A percentile compares a stretch with the other conserved stretches of the same genome.
These are phyloP conservation scores for Phialophora expanda DNA, from an alignment of 2,329 filamentous ascomycete species.

Conservation along the genomic window DNA sequence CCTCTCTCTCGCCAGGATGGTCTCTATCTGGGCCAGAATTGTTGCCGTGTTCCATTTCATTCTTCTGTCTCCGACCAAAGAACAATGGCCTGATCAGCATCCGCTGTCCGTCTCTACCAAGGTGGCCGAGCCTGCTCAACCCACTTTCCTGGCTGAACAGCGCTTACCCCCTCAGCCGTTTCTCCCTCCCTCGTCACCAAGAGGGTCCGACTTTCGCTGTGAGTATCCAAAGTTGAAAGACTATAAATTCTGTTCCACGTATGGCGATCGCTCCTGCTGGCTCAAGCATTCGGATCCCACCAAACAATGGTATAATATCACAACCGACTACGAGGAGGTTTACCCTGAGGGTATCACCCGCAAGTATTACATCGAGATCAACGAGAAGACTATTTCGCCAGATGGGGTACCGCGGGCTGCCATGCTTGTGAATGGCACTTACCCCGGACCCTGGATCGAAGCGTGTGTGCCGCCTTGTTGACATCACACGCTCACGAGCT, in stretches of 20 bases:
- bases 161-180: background rate
- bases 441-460: constrained; percentile 13
- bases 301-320: constrained; percentile 6
- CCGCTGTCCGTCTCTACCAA: background rate
- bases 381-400: background rate
- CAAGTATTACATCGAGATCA: constrained; percentile 12
- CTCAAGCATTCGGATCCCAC: constrained; percentile 1
- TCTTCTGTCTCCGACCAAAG: constrained; percentile 1
- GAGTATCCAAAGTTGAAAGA: constrained; percentile 7
- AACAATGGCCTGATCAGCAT: constrained; percentile 4
- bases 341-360: constrained; percentile 5
- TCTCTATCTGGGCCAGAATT: constrained; percentile 3
- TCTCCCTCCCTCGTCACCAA: constrained; percentile 1
- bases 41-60: constrained; percentile 5
- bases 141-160: background rate
- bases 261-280: constrained; percentile 13
- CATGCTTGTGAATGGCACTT: constrained; percentile 7
- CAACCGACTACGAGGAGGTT: constrained; percentile 13
- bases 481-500: background rate
- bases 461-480: constrained; percentile 7
- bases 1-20: background rate
- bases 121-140: background rate
- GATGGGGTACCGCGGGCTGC: constrained; percentile 9
- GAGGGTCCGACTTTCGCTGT: background rate
- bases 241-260: constrained; percentile 6